phyloP scores from a whole-genome alignment of 2,329 filamentous ascomycete genomes.

The Mollisiaceae sp. region DNA sequence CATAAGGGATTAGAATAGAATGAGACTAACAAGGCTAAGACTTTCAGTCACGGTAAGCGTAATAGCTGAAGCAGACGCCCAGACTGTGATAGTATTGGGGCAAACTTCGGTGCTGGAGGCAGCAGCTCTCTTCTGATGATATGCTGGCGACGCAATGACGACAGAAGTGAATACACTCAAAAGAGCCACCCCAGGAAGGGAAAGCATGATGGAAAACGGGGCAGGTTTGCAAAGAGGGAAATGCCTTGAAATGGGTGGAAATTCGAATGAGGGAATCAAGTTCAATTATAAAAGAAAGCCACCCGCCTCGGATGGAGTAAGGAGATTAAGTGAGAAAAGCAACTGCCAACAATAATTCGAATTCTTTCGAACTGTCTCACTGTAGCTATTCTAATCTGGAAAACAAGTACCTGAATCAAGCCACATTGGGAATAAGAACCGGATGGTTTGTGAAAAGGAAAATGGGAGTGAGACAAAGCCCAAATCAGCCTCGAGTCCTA shows the following conservation, averaged over 20 bases:
- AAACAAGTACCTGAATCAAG: background rate
- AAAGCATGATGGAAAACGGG: background rate
- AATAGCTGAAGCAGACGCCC: background rate
- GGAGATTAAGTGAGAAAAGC: constrained; percentile 2
- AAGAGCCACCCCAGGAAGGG: background rate
- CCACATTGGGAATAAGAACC: background rate
- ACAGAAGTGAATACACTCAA: background rate
- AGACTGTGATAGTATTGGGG: background rate
- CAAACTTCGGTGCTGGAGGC: background rate
- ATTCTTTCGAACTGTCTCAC: background rate
- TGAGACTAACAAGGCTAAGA: background rate
- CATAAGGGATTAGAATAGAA: too few relatives aligned
- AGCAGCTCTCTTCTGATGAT: background rate
- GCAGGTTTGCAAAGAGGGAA: background rate
- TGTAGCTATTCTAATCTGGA: background rate
- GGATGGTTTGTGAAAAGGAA: constrained; percentile 1
- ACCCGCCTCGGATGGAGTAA: background rate
- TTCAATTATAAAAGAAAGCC: background rate
- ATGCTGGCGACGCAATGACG: background rate
- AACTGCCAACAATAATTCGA: background rate
- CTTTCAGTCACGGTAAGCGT: background rate
- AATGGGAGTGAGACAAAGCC: background rate
- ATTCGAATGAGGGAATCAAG: background rate
- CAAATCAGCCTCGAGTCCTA: background rate
- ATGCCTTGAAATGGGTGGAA: background rate